A percentile compares a stretch with the other conserved stretches of the same genome.
These are phyloP conservation scores for Sequoia sempervirens DNA, from an alignment of 75 land plant species.

Conservation along the genomic window DNA sequence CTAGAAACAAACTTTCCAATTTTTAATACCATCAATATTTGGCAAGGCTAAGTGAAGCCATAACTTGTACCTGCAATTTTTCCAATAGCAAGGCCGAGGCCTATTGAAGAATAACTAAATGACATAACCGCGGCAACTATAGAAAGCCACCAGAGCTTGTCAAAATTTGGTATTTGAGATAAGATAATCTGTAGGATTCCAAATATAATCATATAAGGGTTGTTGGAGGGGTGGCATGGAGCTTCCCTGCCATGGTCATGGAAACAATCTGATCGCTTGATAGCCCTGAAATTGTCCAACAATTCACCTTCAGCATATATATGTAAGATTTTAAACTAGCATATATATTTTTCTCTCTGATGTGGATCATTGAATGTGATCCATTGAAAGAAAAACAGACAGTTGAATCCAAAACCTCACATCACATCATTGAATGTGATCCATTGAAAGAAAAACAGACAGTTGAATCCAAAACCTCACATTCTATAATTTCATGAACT, in stretches of 20 bases:
- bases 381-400: too few species aligned
- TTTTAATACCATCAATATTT: too few species aligned
- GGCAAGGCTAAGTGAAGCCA: neutral
- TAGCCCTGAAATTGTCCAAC: conserved; percentile 42
- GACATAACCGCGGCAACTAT: conserved; percentile 57
- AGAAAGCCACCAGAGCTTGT: conserved; percentile 50
- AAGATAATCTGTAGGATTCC: conserved; percentile 47
- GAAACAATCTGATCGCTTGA: conserved; percentile 54
- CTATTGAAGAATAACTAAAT: conserved; percentile 42
- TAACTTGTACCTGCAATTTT: conserved; percentile 14
- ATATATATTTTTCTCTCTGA: too few species aligned
- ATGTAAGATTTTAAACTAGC: too few species aligned
- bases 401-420: too few species aligned
- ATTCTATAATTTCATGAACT: too few species aligned
- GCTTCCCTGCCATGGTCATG: conserved; percentile 50
- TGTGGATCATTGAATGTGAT: too few species aligned
- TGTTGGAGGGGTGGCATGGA: conserved; percentile 36
- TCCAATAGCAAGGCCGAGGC: conserved; percentile 40
- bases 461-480: too few species aligned
- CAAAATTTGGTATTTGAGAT: conserved; percentile 69
- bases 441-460: too few species aligned
- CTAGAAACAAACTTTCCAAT: too few species aligned
- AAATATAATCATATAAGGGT: conserved; percentile 50
- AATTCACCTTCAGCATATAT: neutral
- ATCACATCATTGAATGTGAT: too few species aligned